Evolutionary conservation across 2,329 filamentous ascomycete genomes (phyloP).

Genomic region (Colletotrichum sp.): DNA sequence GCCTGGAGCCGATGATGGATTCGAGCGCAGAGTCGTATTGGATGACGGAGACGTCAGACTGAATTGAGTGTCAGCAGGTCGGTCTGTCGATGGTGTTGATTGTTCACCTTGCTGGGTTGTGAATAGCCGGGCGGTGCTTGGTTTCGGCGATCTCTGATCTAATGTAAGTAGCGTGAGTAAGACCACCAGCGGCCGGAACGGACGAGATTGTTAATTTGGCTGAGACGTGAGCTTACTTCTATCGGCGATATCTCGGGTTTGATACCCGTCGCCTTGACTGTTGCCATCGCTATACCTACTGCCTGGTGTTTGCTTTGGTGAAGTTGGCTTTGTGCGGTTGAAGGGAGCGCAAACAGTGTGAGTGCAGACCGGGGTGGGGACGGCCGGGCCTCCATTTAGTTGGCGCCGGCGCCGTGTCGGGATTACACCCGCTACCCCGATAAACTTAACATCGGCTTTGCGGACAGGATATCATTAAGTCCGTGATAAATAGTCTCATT

Average conservation of each 20-base stretch:
- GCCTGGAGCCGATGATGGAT: constrained; percentile 35
- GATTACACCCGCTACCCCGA: not conserved
- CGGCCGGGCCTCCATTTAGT: not conserved
- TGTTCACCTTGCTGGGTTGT: not conserved
- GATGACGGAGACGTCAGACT: constrained; percentile 32
- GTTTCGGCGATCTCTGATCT: constrained; percentile 6
- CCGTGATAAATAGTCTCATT: not conserved
- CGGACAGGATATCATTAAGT: not conserved
- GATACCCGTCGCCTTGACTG: not conserved
- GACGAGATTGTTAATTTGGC: not conserved
- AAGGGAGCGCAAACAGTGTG: not conserved
- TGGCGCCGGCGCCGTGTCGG: not conserved
- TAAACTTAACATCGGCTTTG: not conserved
- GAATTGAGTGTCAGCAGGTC: not conserved
- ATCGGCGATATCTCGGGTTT: not conserved
- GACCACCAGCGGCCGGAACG: not conserved
- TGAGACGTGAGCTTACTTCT: not conserved
- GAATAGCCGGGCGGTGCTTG: not conserved
- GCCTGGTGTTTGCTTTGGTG: not conserved
- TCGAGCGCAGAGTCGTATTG: constrained; percentile 42
- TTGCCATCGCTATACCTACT: not conserved
- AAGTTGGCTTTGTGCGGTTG: not conserved
- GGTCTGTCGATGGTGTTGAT: not conserved
- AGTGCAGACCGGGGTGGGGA: not conserved
- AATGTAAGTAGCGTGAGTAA: not conserved